Percentiles rank a stretch among this genome's conserved stretches.
Conservation (phyloP, 192 early-diverging fungal genomes). For the Gamsiella multidivaricata region DNA sequence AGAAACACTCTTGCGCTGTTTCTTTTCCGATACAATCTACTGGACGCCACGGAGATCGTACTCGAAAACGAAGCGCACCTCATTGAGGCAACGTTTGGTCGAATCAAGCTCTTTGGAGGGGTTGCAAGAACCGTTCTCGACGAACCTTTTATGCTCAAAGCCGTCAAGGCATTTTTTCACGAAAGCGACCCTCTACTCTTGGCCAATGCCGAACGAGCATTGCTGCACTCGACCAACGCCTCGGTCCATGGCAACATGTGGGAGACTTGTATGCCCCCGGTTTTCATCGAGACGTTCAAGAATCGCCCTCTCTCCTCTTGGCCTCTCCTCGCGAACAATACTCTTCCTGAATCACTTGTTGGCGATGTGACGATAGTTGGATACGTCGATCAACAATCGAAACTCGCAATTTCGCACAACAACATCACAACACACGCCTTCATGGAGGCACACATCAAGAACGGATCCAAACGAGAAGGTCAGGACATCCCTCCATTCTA, state of each 20-base stretch:
- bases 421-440: slow-evolving; percentile 23
- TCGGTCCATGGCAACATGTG: slow-evolving; percentile 33
- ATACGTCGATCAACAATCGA: slow-evolving; percentile 14
- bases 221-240: slow-evolving; percentile 13
- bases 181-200: slow-evolving; percentile 28
- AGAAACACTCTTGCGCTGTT: slow-evolving; percentile 16
- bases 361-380: slow-evolving; percentile 31
- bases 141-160: slow-evolving; percentile 28
- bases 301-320: slow-evolving; percentile 25
- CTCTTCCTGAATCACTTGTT: slow-evolving; percentile 12
- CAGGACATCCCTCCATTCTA: slow-evolving; percentile 36
- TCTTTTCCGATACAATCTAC: slow-evolving; percentile 20
- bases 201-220: slow-evolving; percentile 19
- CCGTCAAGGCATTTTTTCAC: slow-evolving; percentile 7
- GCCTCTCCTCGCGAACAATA: slow-evolving; percentile 19
- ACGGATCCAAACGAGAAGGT: slow-evolving; percentile 12
- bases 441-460: slow-evolving; percentile 27
- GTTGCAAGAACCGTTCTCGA: slow-evolving; percentile 25
- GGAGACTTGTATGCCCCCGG: slow-evolving; percentile 27
- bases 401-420: slow-evolving; percentile 23
- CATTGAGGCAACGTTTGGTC: slow-evolving; percentile 32
- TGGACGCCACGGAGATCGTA: slow-evolving; percentile 12
- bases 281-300: slow-evolving; percentile 35
- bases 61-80: slow-evolving; percentile 22
- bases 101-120: slow-evolving; percentile 27